Evolutionary conservation across 768 basidiomycete species (phyloP), one percentile per base, ranked within the genome.

Genomic region (Tephrocybe sp.): DNA sequence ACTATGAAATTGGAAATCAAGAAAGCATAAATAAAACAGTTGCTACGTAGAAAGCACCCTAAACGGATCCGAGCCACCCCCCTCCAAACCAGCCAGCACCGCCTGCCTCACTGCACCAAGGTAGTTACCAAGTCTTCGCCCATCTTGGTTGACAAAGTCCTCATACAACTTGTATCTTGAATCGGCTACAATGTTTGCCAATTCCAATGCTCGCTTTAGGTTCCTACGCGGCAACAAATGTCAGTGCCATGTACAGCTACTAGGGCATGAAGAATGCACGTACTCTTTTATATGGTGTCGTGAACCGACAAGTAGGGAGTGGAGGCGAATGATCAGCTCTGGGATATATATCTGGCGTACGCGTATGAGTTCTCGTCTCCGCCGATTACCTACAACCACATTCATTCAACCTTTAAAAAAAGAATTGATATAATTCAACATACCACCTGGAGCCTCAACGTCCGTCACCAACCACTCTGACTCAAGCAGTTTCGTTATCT

Each of bases 281-380:
- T 58, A 89, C 92, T 80, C 77, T 41, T 86, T 83, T 36, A 92
- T 75, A 17, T 80, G 69, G 9, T 73, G 66, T 7, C 84, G 72
- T 5, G 92, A 91, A 31, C 74, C 68, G 52, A 82, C 77, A 10
- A 98, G 70, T 44, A 87, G 70, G 39, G 79, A 73, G 62, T 98
- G 94, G 2, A 98, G 71, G 17, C 92, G 83, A 56, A 98, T 76
- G 58, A 98, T 82, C 17, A 98, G 76, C 64, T 97, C 93, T 0
- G 94, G 96, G 20, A 97, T 74, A 66, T 87, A 95, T 26, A 95
- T 83, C 60, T 93, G 86, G 36, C 94, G 83, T 45, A 96, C 87
- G n/a, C 87, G 82, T 11, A 79, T 69, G 40, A 96, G 78, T 54
- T 95, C 91, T 17, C 73, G 72, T 19, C 73, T 74, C 22, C 87